These are phyloP conservation scores for Eudorina sp. DNA, from an alignment of 139 green algal species.

Conservation along the genomic window DNA sequence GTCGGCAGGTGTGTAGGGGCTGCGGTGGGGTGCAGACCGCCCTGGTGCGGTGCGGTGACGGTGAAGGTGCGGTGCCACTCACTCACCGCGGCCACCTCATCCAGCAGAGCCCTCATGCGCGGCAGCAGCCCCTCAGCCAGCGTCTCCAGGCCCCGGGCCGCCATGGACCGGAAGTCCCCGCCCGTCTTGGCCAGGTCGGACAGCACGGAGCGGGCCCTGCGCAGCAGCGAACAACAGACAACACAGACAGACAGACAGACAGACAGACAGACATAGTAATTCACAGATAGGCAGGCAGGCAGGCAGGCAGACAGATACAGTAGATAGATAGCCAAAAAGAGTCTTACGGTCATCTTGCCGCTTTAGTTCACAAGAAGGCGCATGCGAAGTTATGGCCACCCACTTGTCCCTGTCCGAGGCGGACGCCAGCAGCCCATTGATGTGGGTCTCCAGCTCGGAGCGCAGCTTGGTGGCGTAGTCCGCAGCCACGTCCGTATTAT, in stretches of 20 bases:
- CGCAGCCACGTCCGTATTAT: conserved; percentile 86
- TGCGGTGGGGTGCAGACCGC: no score
- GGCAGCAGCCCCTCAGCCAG: conserved; percentile 80
- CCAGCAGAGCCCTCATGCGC: conserved; percentile 78
- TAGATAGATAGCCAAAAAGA: no score
- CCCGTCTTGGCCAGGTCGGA: conserved; percentile 88
- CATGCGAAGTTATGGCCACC: no score
- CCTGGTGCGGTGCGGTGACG: no score
- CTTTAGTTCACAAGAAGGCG: no score
- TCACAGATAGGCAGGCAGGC: not conserved
- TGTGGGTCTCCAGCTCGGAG: conserved; percentile 83
- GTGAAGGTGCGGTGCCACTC: no score
- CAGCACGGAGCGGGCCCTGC: conserved; percentile 65
- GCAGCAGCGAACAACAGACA: not conserved
- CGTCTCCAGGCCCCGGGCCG: conserved; percentile 76
- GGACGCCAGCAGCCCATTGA: conserved; percentile 66
- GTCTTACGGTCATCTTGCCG: no score
- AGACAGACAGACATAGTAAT: no score
- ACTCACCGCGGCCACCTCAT: conserved; percentile 72
- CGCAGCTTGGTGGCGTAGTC: conserved; percentile 89
- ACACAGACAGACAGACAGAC: not conserved
- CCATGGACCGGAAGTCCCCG: conserved; percentile 74
- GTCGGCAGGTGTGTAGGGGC: no score
- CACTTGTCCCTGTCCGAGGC: conserved; percentile 75
- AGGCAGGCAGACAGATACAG: no score